A percentile compares a stretch with the other conserved stretches of the same genome.
Conservation (phyloP, 1,284 basidiomycete species). For the Ceratobasidium sp. region DNA sequence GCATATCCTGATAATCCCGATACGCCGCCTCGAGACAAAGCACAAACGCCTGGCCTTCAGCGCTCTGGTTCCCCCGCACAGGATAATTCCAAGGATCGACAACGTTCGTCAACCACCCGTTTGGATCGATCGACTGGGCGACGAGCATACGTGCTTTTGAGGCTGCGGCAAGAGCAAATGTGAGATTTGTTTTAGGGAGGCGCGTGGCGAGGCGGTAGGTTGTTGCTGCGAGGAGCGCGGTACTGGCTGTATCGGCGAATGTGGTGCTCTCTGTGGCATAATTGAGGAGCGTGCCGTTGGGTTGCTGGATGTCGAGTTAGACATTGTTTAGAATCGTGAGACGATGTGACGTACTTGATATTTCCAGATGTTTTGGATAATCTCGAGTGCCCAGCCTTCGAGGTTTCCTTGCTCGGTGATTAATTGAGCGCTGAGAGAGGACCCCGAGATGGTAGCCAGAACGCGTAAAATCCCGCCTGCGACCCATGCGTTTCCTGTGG, state of each 20-base stretch:
- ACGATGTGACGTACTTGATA: conserved; percentile 39
- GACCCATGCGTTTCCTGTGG: conserved; percentile 89
- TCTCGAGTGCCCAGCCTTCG: conserved; percentile 67
- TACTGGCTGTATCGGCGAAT: conserved; percentile 82
- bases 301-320: conserved; percentile 60
- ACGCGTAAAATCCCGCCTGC: conserved; percentile 89
- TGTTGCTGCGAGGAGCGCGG: conserved; percentile 81
- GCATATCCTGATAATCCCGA: conserved; percentile 64
- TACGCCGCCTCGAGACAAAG: conserved; percentile 78
- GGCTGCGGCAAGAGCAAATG: conserved; percentile 46
- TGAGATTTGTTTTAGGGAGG: conserved; percentile 37
- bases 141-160: conserved; percentile 48
- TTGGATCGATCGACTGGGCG: conserved; percentile 64
- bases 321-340: conserved; percentile 9
- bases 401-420: conserved; percentile 71
- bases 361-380: conserved; percentile 48
- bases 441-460: conserved; percentile 77
- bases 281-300: conserved; percentile 75
- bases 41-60: conserved; percentile 77
- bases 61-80: conserved; percentile 65
- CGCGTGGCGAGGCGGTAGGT: conserved; percentile 73
- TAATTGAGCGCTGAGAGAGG: conserved; percentile 65
- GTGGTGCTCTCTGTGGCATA: conserved; percentile 66
- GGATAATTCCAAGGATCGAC: conserved; percentile 75
- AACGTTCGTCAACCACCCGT: conserved; percentile 76